These are phyloP conservation scores for Aechmea fasciata DNA, from an alignment of 176 grass and related monocot genomes.

Conservation along the genomic window DNA sequence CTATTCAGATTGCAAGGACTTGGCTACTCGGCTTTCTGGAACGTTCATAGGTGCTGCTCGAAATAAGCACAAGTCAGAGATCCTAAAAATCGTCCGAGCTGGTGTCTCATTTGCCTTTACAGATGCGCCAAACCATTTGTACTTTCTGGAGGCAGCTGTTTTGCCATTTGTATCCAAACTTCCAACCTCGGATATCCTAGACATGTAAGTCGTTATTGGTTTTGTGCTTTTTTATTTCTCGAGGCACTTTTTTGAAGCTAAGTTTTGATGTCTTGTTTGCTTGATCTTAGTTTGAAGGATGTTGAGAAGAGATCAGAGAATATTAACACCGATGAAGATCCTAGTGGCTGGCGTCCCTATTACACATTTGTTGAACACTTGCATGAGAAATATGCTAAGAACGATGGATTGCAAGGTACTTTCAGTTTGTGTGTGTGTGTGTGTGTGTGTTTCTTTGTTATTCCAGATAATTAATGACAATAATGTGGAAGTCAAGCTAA, in stretches of 20 bases:
- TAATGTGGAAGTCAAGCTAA: too few species aligned
- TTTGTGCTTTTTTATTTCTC: constrained; percentile 3
- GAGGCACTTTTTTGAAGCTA: constrained; percentile 12
- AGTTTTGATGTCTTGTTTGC: constrained; percentile 19
- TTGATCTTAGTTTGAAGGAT: constrained; percentile 52
- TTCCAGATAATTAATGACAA: not conserved
- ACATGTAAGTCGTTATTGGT: constrained; percentile 53
- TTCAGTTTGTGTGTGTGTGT: constrained; percentile 3
- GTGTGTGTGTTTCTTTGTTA: not conserved
- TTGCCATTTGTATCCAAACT: constrained; percentile 84
- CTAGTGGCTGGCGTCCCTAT: constrained; percentile 54
- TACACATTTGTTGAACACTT: constrained; percentile 58
- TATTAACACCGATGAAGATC: constrained; percentile 53
- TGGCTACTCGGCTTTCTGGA: constrained; percentile 65
- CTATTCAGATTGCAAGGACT: constrained; percentile 76
- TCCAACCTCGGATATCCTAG: constrained; percentile 55
- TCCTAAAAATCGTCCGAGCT: constrained; percentile 66
- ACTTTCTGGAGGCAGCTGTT: constrained; percentile 71
- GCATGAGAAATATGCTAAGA: constrained; percentile 50
- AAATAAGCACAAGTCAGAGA: constrained; percentile 71
- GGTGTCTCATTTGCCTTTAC: constrained; percentile 68
- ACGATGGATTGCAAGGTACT: constrained; percentile 63
- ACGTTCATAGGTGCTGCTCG: constrained; percentile 53
- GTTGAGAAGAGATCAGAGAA: constrained; percentile 56
- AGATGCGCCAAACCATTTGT: constrained; percentile 56